phyloP scores from a whole-genome alignment of 2,329 filamentous ascomycete species.

The Phyllosticta capitalensis region DNA sequence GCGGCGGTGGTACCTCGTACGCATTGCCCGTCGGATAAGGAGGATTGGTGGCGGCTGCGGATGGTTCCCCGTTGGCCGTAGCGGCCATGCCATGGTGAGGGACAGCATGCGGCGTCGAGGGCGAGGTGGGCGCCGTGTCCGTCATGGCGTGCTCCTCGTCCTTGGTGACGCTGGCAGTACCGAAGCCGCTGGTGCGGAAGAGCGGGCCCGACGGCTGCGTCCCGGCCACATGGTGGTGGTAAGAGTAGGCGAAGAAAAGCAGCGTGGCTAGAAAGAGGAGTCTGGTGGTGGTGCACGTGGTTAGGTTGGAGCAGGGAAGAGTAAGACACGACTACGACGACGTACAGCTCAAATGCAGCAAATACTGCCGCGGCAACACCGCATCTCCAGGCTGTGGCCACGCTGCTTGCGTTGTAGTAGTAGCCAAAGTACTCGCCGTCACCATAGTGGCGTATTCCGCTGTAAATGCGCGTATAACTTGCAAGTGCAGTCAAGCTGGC shows the following conservation, averaged over 20 bases:
- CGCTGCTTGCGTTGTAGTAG: neutral
- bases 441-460: neutral
- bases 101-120: neutral
- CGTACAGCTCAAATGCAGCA: slow-evolving; percentile 16
- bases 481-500: slow-evolving; percentile 16
- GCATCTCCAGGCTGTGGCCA: slow-evolving; percentile 13
- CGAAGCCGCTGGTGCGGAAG: neutral
- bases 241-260: slow-evolving; percentile 16
- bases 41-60: neutral
- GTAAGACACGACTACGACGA: slow-evolving; percentile 1
- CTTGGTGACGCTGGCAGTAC: neutral
- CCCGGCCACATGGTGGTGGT: slow-evolving; percentile 14
- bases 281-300: slow-evolving; percentile 6
- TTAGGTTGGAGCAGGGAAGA: neutral
- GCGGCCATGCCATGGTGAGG: no score
- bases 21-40: neutral
- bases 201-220: neutral
- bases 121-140: neutral
- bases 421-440: neutral
- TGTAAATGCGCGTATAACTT: slow-evolving; percentile 15
- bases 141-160: neutral
- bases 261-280: slow-evolving; percentile 17
- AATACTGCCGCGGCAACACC: slow-evolving; percentile 16
- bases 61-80: no score
- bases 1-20: neutral